Evolutionary conservation across 345 rosid species (phyloP), one percentile per base, ranked within the genome.

Genomic region (Turritis glabra): DNA sequence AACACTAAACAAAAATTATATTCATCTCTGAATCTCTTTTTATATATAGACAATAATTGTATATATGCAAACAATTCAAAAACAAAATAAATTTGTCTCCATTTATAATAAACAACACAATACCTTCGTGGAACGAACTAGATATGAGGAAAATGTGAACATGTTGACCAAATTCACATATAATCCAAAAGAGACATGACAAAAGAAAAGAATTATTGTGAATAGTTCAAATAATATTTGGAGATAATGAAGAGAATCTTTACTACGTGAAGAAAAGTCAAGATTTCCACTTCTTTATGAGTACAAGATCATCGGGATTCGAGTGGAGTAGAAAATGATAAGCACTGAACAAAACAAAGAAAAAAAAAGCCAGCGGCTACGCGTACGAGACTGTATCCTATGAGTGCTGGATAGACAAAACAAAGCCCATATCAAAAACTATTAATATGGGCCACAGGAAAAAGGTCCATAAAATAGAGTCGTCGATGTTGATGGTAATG

Each of bases 61-160:
- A 46, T 47, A 17, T 22, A 29, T 55, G 25, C 25, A 44, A 10
- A 21, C 55, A 19, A 21, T 19, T 18, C 17, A 11, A 15, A 48
- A 47, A 32, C 37, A 41, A 1, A 65, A 64, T 10, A n/a, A 2
- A 18, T 26, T 25, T 12, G 40, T 46, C 30, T 64, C 8, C 43
- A 30, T 4, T 47, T 29, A 12, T 30, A 33, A 58, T 10, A 57
- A 18, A 64, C 17, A 64, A 17, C 59, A 27, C 27, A 25, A 61
- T 23, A 7, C 37, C 10, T 23, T 25, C 8, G 26, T 38, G 12
- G 46, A 30, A 69, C 7, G 55, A 70, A 22, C 22, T 41, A 37
- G 29, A 14, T 60, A 25, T 13, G 51, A 48, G 30, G 23, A 37
- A 50, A 61, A 61, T 72, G 76, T 72, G 69, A 72, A 61, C 76